Conservation (phyloP, 1,284 basidiomycete genomes). For the Irpex sp. region DNA sequence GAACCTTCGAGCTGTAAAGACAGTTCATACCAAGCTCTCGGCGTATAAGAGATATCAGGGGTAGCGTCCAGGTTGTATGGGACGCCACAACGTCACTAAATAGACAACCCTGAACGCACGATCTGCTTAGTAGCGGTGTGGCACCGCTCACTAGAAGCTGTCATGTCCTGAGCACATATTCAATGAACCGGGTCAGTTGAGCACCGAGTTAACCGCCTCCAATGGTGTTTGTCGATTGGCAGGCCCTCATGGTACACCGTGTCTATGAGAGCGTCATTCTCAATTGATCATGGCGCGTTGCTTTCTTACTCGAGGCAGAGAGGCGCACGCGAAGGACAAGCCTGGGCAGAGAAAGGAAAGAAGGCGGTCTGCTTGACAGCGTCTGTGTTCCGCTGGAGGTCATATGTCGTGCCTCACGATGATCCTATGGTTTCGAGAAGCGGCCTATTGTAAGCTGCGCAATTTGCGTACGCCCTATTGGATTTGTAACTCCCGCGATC, state of each 20-base stretch:
- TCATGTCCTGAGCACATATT: not conserved
- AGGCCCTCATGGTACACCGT: conserved; percentile 1
- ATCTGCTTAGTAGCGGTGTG: not conserved
- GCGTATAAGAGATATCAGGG: conserved; percentile 3
- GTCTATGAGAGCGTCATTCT: not conserved
- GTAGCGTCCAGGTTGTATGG: not conserved
- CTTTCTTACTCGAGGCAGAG: not conserved
- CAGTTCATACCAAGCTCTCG: conserved; percentile 1
- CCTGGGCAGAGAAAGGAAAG: not conserved
- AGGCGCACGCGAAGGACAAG: not conserved
- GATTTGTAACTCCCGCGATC: not conserved
- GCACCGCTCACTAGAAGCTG: not conserved
- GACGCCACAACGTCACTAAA: not conserved
- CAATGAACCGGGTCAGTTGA: not conserved
- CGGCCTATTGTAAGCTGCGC: not conserved
- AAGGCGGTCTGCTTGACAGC: not conserved
- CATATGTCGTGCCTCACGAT: conserved; percentile 2
- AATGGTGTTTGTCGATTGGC: not conserved
- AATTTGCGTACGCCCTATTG: not conserved
- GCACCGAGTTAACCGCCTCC: not conserved
- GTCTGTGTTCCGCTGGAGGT: not conserved
- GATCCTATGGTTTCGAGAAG: not conserved
- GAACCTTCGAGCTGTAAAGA: not conserved
- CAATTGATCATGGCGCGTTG: not conserved
- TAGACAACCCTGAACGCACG: not conserved